Evolutionary conservation across 768 basidiomycete genomes (phyloP), one percentile per base, ranked within the genome.

Genomic region (Kwoniella heveanensis): DNA sequence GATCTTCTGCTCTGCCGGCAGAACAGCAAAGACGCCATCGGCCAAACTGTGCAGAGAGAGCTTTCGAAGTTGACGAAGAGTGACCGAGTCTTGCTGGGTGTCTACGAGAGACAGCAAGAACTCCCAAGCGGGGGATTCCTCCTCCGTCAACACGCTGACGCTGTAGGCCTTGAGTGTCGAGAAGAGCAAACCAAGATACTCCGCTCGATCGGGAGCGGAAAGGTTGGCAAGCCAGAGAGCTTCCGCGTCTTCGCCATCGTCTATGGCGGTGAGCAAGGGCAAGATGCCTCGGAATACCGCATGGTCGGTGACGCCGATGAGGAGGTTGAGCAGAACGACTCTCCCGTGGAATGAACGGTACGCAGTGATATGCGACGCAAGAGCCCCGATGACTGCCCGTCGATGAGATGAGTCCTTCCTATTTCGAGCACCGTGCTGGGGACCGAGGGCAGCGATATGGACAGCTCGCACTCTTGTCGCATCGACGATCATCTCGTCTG

Each of bases 281-380:
- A 86, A 74, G 6, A 92, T 78, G 56, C 87, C 83, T 46, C 84
- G 82, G 7, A 85, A 80, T 66, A 86, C 85, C 52, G 76, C 77
- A 70, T 65, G 76, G 70, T 86, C 85, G 2, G 84, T 81, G 39
- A 89, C 81, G 9, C 81, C 79, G 26, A 82, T 72, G 10, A 86
- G 59, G 32, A 82, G 80, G 4, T 67, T 80, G 19, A 97, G 82
- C 0, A 97, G 79, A 12, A 81, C 73, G 12, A 85, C 73, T 64
- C 87, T 86, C 19, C 85, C 83, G 0, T 71, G 62, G 1, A 84
- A 78, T 2, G 85, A 73, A 1, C 82, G 79, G 66, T 89, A 84
- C 3, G 86, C 84, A 51, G 84, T 83, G 66, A 89, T 83, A 76
- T 97, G 94, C 1, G 93, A 93, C 6, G 90, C 81, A 0, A 96